Evolutionary conservation across 163 green algal genomes (phyloP), one percentile per base, ranked within the genome.

Genomic region (Chloromonas sp.): DNA sequence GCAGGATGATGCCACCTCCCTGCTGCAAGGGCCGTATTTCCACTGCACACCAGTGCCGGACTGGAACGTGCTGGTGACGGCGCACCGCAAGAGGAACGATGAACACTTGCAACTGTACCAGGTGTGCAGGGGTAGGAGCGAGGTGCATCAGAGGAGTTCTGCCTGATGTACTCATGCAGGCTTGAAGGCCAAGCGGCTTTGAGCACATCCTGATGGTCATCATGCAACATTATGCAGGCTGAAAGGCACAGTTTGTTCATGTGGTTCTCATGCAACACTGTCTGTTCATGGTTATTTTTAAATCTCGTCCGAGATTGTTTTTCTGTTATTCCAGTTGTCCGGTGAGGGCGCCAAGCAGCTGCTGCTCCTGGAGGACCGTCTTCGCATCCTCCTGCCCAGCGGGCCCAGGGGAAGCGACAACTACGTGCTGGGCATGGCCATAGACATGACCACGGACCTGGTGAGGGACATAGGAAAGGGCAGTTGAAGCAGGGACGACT

Each of bases 341-440:
- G 66, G 11, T 11, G 66, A 74, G 66, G 66, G 11, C 5, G 5
- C 66, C 66, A 74, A 74, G 66, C 66, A 74, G 66, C 66, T 74
- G 5, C 5, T 88, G 15, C 70, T 92, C 13, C 89, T 84, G 3
- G 90, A 94, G 61, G 91, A 92, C 61, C 76, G 76, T 1, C 79
- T 92, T 3, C 85, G 86, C n/a, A 90, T 94, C 58, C 86, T 87
- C 3, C 86, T 94, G 78, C 91, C 91, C 78, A 92, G 92, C 60
- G 90, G 81, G 0, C 87, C 89, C 5, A 87, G 82, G 71, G 84
- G 81, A 3, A 60, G 58, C 61, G 78, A 81, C 66, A 89, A 89
- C 86, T 89, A 79, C 61, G 87, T 90, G 62, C 84, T 90, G 60
- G 87, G 87, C 1, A 78, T 90, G 62, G 85, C 58, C 1, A 36